Evolutionary conservation across 306 rosid species (phyloP).

Genomic region (Cucumis sativus): Cucumber_9930_V3 NC_026660.2:7599001-7599500

Average conservation of each 20-base stretch:
- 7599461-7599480: neutral
- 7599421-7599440: neutral
- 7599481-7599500: neutral
- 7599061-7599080: neutral
- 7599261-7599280: neutral
- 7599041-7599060: neutral
- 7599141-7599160: neutral
- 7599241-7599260: neutral
- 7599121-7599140: neutral
- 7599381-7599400: constrained; percentile 23
- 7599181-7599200: neutral
- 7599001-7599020: neutral
- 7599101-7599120: neutral
- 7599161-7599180: neutral
- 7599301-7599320: constrained; percentile 7
- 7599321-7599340: constrained; percentile 60
- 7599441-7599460: neutral
- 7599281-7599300: constrained; percentile 1
- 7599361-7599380: constrained; percentile 25
- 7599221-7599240: neutral
- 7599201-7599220: neutral
- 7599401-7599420: constrained; percentile 22
- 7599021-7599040: neutral
- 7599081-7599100: neutral
- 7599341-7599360: constrained; percentile 13